A percentile compares a stretch with the other conserved stretches of the same genome.
Conservation (phyloP, 495 filamentous ascomycete species). For the Aspergillus sclerotioniger region DNA sequence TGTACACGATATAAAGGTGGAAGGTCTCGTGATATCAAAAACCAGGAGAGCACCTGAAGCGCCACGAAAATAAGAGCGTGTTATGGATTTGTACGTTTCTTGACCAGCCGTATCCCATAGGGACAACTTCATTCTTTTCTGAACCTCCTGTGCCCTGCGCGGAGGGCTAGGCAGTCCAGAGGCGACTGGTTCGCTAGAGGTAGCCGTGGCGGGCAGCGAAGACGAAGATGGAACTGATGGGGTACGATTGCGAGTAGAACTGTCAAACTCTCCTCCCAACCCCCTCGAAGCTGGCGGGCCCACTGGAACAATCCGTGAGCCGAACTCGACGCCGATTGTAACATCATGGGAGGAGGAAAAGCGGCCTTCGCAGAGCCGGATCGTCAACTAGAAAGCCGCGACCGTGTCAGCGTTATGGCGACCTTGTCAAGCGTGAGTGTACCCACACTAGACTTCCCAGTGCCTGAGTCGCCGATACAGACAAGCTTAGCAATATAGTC, state of each 20-base stretch:
- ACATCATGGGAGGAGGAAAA: conserved; percentile 93
- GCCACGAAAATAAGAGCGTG: conserved; percentile 91
- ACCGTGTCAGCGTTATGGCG: conserved; percentile 13
- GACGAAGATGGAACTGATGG: conserved; percentile 13
- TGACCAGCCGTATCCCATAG: conserved; percentile 98
- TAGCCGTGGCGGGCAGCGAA: conserved; percentile 10
- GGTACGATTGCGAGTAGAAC: conserved; percentile 12
- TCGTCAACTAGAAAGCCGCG: conserved; percentile 61
- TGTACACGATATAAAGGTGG: conserved; percentile 81
- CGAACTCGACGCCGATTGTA: conserved; percentile 97
- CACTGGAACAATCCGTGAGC: conserved; percentile 87
- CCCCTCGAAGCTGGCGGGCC: conserved; percentile 62
- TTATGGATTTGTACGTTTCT: conserved; percentile 95
- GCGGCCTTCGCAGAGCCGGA: conserved; percentile 95
- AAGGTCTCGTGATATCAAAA: conserved; percentile 84
- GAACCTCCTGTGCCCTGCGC: conserved; percentile 35
- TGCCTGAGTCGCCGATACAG: conserved; percentile 92
- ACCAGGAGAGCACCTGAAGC: conserved; percentile 89
- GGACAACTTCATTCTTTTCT: conserved; percentile 78
- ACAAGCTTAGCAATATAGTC: conserved; percentile 99
- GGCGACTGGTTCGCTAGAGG: conserved; percentile 18
- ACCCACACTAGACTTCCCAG: conserved; percentile 78
- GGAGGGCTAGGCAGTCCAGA: conserved; percentile 41
- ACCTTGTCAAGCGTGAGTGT: background rate
- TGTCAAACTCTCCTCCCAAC: conserved; percentile 39